Evolutionary conservation across 495 filamentous ascomycete genomes (phyloP).

Genomic region (Penicillium parvum): DNA sequence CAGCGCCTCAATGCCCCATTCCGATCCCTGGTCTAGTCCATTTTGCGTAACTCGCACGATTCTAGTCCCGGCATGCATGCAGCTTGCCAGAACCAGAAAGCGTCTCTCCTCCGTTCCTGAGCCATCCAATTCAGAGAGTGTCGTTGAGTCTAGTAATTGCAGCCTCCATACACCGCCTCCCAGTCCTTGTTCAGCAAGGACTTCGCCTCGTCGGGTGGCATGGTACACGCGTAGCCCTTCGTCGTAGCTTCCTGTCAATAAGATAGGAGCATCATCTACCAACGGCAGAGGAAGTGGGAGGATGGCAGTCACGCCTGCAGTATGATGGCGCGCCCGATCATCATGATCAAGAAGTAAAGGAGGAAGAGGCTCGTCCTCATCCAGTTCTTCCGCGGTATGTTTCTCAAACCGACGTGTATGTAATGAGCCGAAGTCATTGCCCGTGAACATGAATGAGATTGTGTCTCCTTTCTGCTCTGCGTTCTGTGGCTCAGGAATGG

Average conservation of each 20-base stretch:
- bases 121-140: background rate
- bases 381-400: conserved; percentile 9
- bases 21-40: conserved; percentile 8
- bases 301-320: conserved; percentile 85
- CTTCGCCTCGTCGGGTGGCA: conserved; percentile 31
- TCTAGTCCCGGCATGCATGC: conserved; percentile 84
- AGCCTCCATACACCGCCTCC: conserved; percentile 92
- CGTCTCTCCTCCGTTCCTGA: conserved; percentile 14
- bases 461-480: background rate
- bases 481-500: conserved; percentile 2
- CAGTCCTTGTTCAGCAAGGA: conserved; percentile 59
- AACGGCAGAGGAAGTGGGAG: conserved; percentile 53
- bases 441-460: conserved; percentile 35
- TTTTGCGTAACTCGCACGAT: conserved; percentile 53
- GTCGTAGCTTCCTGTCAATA: conserved; percentile 91
- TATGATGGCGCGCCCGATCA: conserved; percentile 52
- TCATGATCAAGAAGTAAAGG: conserved; percentile 24
- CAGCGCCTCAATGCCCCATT: conserved; percentile 63
- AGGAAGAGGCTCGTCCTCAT: conserved; percentile 16
- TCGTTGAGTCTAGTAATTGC: conserved; percentile 48
- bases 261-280: conserved; percentile 39
- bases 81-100: conserved; percentile 71
- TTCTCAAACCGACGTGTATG: conserved; percentile 30
- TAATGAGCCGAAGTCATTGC: conserved; percentile 33
- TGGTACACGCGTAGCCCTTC: conserved; percentile 70